Evolutionary conservation across 305 asterid species (phyloP).

Genomic region (Coffea humblotiana): DNA sequence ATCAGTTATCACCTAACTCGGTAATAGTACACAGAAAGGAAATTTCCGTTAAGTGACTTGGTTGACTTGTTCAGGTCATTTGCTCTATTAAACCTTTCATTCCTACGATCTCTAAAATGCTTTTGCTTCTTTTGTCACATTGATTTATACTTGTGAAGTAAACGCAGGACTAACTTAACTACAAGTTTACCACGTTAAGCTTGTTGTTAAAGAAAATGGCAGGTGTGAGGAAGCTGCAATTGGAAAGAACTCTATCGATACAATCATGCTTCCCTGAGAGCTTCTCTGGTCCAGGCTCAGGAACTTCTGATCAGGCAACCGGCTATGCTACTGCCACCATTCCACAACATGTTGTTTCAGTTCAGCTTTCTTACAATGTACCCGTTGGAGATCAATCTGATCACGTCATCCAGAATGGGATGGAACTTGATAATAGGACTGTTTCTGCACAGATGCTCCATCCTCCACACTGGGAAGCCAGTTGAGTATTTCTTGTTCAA

Average conservation of each 20-base stretch:
- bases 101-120: background rate
- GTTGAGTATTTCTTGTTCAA: constrained; percentile 1
- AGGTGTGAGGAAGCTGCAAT: constrained; percentile 8
- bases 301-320: constrained; percentile 2
- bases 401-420: background rate
- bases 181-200: background rate
- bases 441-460: background rate
- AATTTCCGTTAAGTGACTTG: background rate
- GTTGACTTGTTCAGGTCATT: background rate
- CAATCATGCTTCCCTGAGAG: constrained; percentile 33
- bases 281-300: constrained; percentile 21
- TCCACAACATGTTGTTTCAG: constrained; percentile 14
- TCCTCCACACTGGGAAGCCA: background rate
- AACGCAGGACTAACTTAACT: background rate
- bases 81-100: background rate
- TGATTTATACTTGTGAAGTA: background rate
- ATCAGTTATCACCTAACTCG: background rate
- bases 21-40: background rate
- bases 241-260: constrained; percentile 34
- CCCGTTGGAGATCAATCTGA: background rate
- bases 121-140: background rate
- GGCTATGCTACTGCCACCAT: background rate
- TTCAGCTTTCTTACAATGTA: constrained; percentile 16
- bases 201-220: background rate
- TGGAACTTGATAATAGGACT: background rate